phyloP scores from a whole-genome alignment of 345 rosid species.

The Arabidopsis arenosa region DNA sequence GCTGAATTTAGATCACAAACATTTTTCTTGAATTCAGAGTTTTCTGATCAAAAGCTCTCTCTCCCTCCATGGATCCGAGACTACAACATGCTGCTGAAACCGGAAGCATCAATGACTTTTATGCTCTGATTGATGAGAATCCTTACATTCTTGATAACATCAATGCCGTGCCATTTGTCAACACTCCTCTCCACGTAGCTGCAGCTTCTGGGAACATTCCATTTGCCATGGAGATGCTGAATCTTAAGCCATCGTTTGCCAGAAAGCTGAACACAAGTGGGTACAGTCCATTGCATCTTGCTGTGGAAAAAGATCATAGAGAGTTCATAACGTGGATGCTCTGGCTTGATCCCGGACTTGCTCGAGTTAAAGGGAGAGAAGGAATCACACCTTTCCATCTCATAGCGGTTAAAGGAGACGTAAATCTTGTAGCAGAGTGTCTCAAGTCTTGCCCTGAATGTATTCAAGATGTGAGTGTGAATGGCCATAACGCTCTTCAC shows the following conservation, averaged over 20 bases:
- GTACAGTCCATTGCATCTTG: slow-evolving; percentile 41
- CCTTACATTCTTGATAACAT: slow-evolving; percentile 30
- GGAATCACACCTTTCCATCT: slow-evolving; percentile 35
- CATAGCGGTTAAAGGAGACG: neutral
- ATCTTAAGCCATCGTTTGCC: slow-evolving; percentile 44
- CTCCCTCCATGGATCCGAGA: slow-evolving; percentile 32
- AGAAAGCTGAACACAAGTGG: slow-evolving; percentile 37
- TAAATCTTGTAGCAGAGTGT: slow-evolving; percentile 4
- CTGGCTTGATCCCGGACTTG: neutral
- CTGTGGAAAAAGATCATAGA: slow-evolving; percentile 23
- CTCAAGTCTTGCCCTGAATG: slow-evolving; percentile 24
- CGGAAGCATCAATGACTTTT: slow-evolving; percentile 35
- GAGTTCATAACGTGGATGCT: neutral
- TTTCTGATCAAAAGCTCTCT: neutral
- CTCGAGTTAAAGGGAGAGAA: slow-evolving; percentile 28
- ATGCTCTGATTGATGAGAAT: slow-evolving; percentile 31
- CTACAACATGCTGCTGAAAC: slow-evolving; percentile 31
- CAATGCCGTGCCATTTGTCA: slow-evolving; percentile 44
- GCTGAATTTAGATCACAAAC: neutral
- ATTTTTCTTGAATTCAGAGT: neutral
- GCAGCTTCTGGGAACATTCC: slow-evolving; percentile 29
- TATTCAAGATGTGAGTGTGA: slow-evolving; percentile 24
- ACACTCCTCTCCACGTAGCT: slow-evolving; percentile 45
- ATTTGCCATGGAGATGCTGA: slow-evolving; percentile 38
- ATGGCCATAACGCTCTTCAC: slow-evolving; percentile 25